Evolutionary conservation across 148 eudicot genomes (phyloP), one percentile per base, ranked within the genome.

Genomic region (Arbutus unedo): DNA sequence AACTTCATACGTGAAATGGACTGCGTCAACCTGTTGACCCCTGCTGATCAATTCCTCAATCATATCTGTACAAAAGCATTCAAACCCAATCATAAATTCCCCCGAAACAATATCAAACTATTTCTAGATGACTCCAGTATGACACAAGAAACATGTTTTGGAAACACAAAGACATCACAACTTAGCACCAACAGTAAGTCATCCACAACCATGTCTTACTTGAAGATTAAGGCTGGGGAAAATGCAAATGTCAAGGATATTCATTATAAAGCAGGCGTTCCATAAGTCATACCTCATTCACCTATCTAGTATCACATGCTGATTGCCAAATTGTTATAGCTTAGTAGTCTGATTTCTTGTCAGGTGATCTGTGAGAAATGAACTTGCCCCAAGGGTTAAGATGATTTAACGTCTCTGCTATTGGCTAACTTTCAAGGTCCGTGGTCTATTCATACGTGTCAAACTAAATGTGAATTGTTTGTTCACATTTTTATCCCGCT

Each of bases 11-110:
- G 94, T 92, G 76, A 97, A 94, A 90, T 97, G 99, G 79, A 97
- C 98, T 72, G 99, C 99, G 88, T 97, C 99, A 85, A 97, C 99
- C 86, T 94, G 99, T 70, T 97, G 99, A 74, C 99, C 98, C 88
- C 91, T 89, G 89, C 97, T 91, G 78, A 97, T 97, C 64, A 97
- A 83, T 85, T 97, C 99, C 89, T 97, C 97, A 82, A 94, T 96
- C 99, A 97, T 94, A 79, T 93, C 99, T 97, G 90, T 83, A 83
- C 19, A 18, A 0, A 70, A 70, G 49, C 57, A 80, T 25, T 80
- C 25, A 13, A 81, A 70, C 76, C 13, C 64, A 38, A 31, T 51
- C 43, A 70, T 50, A 53, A 5, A 41, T 72, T 31, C 67, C 50
- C 49, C 25, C 18, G 15, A 50, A 56, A 38, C 55, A 55, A 41